Percentiles rank a stretch among this genome's conserved stretches.
These are phyloP conservation scores for Physcomitrellopsis africana DNA, from an alignment of 225 moss, liverwort and hornwort genomes.

Conservation along the genomic window DNA sequence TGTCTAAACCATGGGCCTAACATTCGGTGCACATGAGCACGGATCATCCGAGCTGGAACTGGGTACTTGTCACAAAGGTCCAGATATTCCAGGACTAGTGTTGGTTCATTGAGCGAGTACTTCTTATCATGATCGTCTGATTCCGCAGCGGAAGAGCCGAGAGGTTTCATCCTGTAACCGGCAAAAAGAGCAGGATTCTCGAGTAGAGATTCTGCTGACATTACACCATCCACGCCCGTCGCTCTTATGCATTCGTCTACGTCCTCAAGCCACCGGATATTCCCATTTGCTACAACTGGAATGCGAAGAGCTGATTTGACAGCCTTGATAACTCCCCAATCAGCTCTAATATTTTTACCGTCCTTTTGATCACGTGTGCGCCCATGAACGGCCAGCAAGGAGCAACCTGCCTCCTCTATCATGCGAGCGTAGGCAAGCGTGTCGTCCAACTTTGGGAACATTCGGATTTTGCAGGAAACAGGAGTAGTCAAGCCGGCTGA, in stretches of 20 bases:
- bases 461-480: constrained; percentile 95
- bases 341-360: constrained; percentile 75
- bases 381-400: constrained; percentile 88
- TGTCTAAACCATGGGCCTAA: constrained; percentile 82
- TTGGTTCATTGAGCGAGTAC: constrained; percentile 52
- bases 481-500: constrained; percentile 74
- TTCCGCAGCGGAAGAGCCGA: constrained; percentile 20
- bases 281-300: constrained; percentile 93
- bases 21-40: constrained; percentile 90
- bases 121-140: not conserved
- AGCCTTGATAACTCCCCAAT: constrained; percentile 89
- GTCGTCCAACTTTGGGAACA: constrained; percentile 84
- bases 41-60: constrained; percentile 91
- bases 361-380: constrained; percentile 96
- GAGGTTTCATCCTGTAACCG: constrained; percentile 57
- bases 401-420: constrained; percentile 95
- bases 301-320: constrained; percentile 78
- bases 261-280: constrained; percentile 91
- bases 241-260: constrained; percentile 68
- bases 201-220: constrained; percentile 99
- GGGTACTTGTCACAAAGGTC: constrained; percentile 85
- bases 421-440: constrained; percentile 86
- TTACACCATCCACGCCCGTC: constrained; percentile 91
- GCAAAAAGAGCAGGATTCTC: constrained; percentile 91
- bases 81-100: constrained; percentile 78